Conservation (phyloP, 2,329 filamentous ascomycete species). For the Microdochium trichocladiopsis region DNA sequence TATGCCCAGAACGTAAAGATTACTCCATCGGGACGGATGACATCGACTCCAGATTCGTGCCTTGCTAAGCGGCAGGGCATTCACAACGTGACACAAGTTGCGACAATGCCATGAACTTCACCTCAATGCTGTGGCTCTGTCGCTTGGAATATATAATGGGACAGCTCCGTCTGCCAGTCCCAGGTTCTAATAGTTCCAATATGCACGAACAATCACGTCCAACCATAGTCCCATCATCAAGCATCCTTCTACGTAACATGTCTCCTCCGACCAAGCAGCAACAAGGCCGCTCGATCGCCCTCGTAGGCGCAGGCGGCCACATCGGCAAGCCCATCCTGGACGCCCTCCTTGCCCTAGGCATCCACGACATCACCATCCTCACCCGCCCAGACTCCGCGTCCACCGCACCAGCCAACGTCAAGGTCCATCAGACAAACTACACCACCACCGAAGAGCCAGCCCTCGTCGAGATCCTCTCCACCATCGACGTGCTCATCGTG, state of each 20-base stretch:
- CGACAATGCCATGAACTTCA: too few relatives aligned
- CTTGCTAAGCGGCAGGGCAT: too few relatives aligned
- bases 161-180: too few relatives aligned
- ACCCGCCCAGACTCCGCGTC: slow-evolving; percentile 17
- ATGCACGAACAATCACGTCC: neutral
- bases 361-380: slow-evolving; percentile 22
- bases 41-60: too few relatives aligned
- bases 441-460: slow-evolving; percentile 15
- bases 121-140: too few relatives aligned
- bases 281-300: slow-evolving; percentile 9
- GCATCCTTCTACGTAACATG: neutral
- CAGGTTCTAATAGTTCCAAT: too few relatives aligned
- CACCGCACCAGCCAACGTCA: slow-evolving; percentile 9
- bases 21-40: too few relatives aligned
- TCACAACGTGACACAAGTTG: too few relatives aligned
- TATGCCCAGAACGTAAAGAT: too few relatives aligned
- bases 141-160: too few relatives aligned
- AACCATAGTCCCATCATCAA: slow-evolving; percentile 5
- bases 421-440: slow-evolving; percentile 11
- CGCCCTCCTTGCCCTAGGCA: slow-evolving; percentile 15
- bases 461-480: slow-evolving; percentile 16
- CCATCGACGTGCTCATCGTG: slow-evolving; percentile 25
- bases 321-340: slow-evolving; percentile 19
- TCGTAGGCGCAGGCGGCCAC: slow-evolving; percentile 18
- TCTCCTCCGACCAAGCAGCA: slow-evolving; percentile 2